Conservation (phyloP, 805 yeast genomes). For the Kuraishia ogatae region DNA sequence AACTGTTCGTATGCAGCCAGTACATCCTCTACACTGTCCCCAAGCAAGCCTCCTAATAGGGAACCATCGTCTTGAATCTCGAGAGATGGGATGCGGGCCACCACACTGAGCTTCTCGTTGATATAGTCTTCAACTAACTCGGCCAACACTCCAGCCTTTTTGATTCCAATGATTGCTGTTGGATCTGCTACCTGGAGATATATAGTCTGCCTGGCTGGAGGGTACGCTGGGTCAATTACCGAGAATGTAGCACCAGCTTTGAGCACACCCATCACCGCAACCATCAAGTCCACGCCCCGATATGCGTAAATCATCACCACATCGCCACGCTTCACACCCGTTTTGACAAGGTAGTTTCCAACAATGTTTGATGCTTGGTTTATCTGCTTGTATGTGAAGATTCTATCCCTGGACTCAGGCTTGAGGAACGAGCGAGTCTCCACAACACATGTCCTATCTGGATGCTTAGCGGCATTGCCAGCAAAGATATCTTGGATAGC, state of each 20-base stretch:
- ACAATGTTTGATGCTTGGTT: conserved; percentile 89
- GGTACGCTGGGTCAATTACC: conserved; percentile 98
- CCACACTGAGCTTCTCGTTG: conserved; percentile 58
- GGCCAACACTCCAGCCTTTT: conserved; percentile 82
- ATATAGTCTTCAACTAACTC: conserved; percentile 74
- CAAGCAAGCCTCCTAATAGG: conserved; percentile 49
- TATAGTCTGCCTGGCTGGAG: conserved; percentile 94
- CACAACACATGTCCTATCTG: conserved; percentile 84
- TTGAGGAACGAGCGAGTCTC: conserved; percentile 75
- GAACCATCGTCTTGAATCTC: conserved; percentile 72
- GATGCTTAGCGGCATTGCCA: conserved; percentile 74
- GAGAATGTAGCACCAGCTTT: conserved; percentile 99
- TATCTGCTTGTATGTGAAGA: conserved; percentile 80
- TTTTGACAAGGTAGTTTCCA: conserved; percentile 75
- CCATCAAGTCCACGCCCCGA: conserved; percentile 94
- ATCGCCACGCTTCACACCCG: conserved; percentile 85
- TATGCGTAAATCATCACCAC: conserved; percentile 97
- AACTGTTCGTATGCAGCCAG: conserved; percentile 36
- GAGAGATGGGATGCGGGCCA: conserved; percentile 68
- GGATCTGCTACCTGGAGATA: conserved; percentile 93
- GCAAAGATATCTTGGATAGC: conserved; percentile 95
- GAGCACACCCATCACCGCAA: conserved; percentile 95
- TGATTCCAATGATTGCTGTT: conserved; percentile 78
- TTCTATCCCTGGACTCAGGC: conserved; percentile 46
- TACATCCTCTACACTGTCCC: conserved; percentile 31